Evolutionary conservation across 768 basidiomycete genomes (phyloP), one percentile per base, ranked within the genome.

Genomic region (Suillus discolor): DNA sequence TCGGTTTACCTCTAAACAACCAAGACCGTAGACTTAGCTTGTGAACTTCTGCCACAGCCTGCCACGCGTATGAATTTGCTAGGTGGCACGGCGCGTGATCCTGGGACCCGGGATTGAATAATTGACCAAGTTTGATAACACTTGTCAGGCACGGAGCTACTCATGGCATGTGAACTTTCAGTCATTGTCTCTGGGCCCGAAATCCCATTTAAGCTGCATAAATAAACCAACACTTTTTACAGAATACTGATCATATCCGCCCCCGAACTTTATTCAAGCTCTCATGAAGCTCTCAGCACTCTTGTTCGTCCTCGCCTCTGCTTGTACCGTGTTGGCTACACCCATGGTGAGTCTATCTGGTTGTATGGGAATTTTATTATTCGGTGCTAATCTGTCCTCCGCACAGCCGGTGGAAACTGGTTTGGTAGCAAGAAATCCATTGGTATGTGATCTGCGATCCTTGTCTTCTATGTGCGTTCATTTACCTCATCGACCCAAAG

Each of bases 101-200:
- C 34, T 38, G 54, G 23, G 55, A 38, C 55, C 31, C 31, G 31
- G 31, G 31, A 31, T 31, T 31, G 31, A 31, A 31, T 31, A 31
- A 31, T 31, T 31, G 6, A 63, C 23, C 31, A 34, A 31, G 45
- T 45, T 20, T 63, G 20, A 36, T 60, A 60, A 38, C 62, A 39
- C 38, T 63, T 63, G 62, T 42, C 62, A 63, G 62, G 62, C 62
- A 63, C 62, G 18, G 25, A 63, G 25, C 54, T 39, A 61, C 62
- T 15, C 15, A 60, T 39, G 62, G 62, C 62, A 63, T 63, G 62
- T 57, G 62, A 60, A 63, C 25, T 63, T 38, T 42, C 51, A 59
- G 62, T n/a, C 62, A 31, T 57, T 13, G 16, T 61, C 25, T 36
- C 15, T 39, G 36, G 7, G 9, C 39, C 39, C 62, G 13, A 63